Conservation (phyloP, 495 filamentous ascomycete species). For the Hypoxylon crocopeplum region DNA sequence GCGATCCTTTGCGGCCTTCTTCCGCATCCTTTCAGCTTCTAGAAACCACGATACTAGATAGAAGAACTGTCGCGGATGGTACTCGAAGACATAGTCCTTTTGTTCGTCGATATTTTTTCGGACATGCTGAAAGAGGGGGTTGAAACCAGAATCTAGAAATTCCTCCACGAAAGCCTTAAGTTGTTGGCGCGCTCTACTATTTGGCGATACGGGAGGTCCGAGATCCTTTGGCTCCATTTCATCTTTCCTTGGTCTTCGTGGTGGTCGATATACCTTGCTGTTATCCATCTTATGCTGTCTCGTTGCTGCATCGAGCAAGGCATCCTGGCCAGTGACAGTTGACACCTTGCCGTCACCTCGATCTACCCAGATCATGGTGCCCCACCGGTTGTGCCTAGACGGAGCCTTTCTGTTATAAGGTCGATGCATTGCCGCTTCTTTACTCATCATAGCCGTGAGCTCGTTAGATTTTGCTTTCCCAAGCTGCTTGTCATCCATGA, state of each 20-base stretch:
- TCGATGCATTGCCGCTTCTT: constrained; percentile 81
- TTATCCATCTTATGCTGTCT: constrained; percentile 88
- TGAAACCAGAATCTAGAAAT: constrained; percentile 95
- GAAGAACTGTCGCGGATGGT: constrained; percentile 84
- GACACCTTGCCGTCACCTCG: constrained; percentile 79
- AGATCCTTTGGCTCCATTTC: constrained; percentile 76
- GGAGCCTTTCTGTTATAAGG: constrained; percentile 80
- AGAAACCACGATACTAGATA: constrained; percentile 96
- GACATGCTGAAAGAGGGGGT: constrained; percentile 86
- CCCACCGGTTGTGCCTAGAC: constrained; percentile 91
- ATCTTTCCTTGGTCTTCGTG: constrained; percentile 66
- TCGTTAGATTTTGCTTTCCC: constrained; percentile 72
- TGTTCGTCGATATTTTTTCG: constrained; percentile 91
- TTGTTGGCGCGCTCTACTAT: constrained; percentile 69
- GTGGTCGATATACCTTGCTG: constrained; percentile 87
- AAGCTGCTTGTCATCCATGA: constrained; percentile 77
- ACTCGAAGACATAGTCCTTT: constrained; percentile 76
- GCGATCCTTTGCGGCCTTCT: constrained; percentile 59
- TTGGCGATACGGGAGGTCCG: constrained; percentile 72
- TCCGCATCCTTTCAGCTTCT: constrained; percentile 80
- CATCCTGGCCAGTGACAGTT: constrained; percentile 87
- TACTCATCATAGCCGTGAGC: constrained; percentile 72
- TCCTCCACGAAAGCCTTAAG: constrained; percentile 87
- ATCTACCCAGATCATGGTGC: constrained; percentile 97
- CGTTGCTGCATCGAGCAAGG: constrained; percentile 73